Base-by-base conservation (phyloP, 139 green algal genomes). In the Chlorella sorokiniana region DNA sequence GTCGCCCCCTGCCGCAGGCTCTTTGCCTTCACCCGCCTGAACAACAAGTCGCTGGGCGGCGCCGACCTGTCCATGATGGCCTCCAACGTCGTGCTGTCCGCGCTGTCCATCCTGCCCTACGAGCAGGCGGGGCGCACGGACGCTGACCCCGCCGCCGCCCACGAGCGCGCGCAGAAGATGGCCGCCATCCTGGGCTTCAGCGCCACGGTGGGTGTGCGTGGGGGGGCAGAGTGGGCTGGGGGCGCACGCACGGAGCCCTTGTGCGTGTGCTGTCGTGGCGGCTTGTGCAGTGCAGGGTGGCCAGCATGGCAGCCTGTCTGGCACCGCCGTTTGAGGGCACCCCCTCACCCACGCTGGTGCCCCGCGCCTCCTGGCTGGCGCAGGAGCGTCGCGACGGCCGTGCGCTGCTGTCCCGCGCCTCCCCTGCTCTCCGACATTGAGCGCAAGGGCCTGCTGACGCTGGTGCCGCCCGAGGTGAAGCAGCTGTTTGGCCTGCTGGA, bases 171-270 rank as follows among this genome's bases (percentile, higher is more conserved):
- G 45, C 41, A 92, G 59, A 93, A 96, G 79, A 98, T 99, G 92
- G 95, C 96, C 38, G 94, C 88, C 82, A 96, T 99, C 69, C 91
- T 99, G 33, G 93, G 94, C 59, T 98, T 98, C 83, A 88, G 85
- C 5, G 89, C 56, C 6, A 31, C 93, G 82, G 89, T 91, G 78
- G 74, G 84, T n/a, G 35, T 9, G 41, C n/a, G 63, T 40, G 31
- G 42, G n/a, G n/a, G n/a, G n/a, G n/a, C n/a, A n/a, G n/a, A n/a
- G n/a, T n/a, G n/a, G n/a, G n/a, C n/a, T n/a, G n/a, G n/a, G n/a
- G n/a, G n/a, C n/a, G n/a, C n/a, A n/a, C n/a, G n/a, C n/a, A n/a
- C n/a, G n/a, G n/a, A n/a, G n/a, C n/a, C n/a, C n/a, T n/a, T n/a
- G n/a, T n/a, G n/a, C n/a, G n/a, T n/a, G n/a, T n/a, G n/a, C n/a